Evolutionary conservation across 352 stramenopile genomes (phyloP).

Genomic region (Phytophthora crassamura): DNA sequence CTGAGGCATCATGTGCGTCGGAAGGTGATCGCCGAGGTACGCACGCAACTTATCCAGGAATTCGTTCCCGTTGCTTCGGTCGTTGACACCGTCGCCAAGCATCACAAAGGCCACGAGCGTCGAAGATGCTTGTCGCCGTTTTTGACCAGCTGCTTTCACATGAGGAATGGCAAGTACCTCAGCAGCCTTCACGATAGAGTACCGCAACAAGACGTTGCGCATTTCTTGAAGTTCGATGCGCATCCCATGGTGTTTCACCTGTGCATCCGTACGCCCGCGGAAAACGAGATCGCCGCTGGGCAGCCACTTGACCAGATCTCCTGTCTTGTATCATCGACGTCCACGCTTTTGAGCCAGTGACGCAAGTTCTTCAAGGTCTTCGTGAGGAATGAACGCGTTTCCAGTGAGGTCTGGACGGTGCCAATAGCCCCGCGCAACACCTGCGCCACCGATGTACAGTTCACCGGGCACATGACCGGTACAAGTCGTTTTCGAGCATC

Average conservation of each 20-base stretch:
- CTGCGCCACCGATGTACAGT: constrained; percentile 72
- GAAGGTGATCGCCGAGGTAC: constrained; percentile 44
- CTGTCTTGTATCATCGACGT: constrained; percentile 65
- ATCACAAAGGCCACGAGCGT: constrained; percentile 66
- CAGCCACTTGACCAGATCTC: constrained; percentile 73
- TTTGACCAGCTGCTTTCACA: constrained; percentile 5
- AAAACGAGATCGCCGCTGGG: constrained; percentile 63
- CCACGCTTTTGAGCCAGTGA: constrained; percentile 4
- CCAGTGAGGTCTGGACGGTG: constrained; percentile 53
- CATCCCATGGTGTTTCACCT: constrained; percentile 86
- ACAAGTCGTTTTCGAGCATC: constrained; percentile 54
- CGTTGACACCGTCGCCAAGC: constrained; percentile 14
- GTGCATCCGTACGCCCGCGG: constrained; percentile 69
- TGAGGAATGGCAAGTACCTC: constrained; percentile 50
- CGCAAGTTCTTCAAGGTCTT: constrained; percentile 23
- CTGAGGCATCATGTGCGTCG: constrained; percentile 63
- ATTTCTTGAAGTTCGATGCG: constrained; percentile 87
- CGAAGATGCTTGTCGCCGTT: constrained; percentile 14
- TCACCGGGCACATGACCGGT: constrained; percentile 58
- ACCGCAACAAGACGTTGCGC: constrained; percentile 58
- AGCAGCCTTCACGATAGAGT: constrained; percentile 45
- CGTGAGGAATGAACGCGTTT: constrained; percentile 30
- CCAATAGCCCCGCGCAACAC: constrained; percentile 77
- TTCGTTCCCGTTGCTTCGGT: constrained; percentile 6
- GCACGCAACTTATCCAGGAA: constrained; percentile 27